Evolutionary conservation across 1,139 yeast genomes (phyloP), one percentile per base, ranked within the genome.

Genomic region (Meyerozyma sp.): DNA sequence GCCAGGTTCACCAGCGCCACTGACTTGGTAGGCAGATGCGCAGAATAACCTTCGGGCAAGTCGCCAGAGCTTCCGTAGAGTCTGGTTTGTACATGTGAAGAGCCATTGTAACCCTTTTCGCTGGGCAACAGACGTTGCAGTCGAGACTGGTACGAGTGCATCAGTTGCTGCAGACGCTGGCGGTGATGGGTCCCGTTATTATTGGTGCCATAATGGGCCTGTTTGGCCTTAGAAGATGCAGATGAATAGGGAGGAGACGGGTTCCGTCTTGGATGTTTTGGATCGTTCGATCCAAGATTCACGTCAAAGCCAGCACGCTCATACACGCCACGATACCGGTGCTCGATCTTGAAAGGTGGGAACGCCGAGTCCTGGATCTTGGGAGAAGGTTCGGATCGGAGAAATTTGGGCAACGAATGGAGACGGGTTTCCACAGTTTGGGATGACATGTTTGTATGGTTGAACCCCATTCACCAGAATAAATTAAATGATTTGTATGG

Each of bases 231-330:
- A 13, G 34, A 30, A 30, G 34, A 30, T 21, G 37, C 26, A 34
- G 37, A 34, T 11, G 37, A 21, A 11, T 9, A 11, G 25, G 26
- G 11, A 20, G 23, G 37, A 5, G 37, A 21, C n/a, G 8, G 37
- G 10, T 21, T 14, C 6, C 26, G 26, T 8, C 16, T 8, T 16
- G 16, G 39, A 10, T 21, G 9, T 29, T 11, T 39, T 8, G 30
- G 8, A 21, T 48, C 56, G n/a, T 42, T 45, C n/a, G 47, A 44
- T 37, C 36, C 39, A 45, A 57, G 54, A 49, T 68, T 68, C 29
- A 79, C 77, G 39, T 81, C 85, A 51, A 81, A 81, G 0, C 87
- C 87, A 0, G 86, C 86, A 51, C 85, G 61, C 58, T 81, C 86
- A 50, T 81, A 75, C 5, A 80, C 86, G 1, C 84, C 82, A 51